Evolutionary conservation across 306 rosid species (phyloP).

Genomic region (Cucurbita maxima): DNA sequence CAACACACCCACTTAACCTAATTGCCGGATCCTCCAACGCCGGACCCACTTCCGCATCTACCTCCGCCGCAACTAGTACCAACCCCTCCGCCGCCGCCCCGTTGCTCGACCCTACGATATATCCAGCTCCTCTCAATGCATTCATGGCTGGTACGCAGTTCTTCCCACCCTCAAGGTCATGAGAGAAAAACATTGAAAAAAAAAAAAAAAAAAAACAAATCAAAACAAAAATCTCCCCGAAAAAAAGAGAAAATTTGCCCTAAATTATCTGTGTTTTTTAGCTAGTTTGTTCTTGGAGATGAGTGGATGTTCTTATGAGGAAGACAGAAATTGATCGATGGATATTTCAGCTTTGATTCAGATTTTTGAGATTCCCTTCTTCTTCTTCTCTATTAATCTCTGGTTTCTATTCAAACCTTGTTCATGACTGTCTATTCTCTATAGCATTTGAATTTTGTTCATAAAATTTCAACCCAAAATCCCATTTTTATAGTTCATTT

Average conservation of each 20-base stretch:
- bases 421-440: background rate
- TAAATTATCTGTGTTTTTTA: background rate
- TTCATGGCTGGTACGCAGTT: constrained; percentile 95
- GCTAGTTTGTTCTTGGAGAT: background rate
- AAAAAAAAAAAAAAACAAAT: background rate
- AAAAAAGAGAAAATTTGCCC: background rate
- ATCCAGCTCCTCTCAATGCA: constrained; percentile 70
- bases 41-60: constrained; percentile 8
- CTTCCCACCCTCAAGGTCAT: constrained; percentile 82
- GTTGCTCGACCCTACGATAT: constrained; percentile 56
- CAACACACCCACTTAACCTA: constrained; percentile 31
- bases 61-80: constrained; percentile 3
- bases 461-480: background rate
- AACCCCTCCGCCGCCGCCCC: constrained; percentile 2
- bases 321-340: constrained; percentile 3
- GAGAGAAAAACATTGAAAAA: background rate
- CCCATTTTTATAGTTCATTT: background rate
- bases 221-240: too few species aligned
- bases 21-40: constrained; percentile 8
- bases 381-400: background rate
- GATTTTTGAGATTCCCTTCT: background rate
- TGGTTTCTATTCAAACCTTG: background rate
- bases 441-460: background rate
- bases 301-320: background rate
- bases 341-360: background rate